Conservation (phyloP, 192 early-diverging fungal species). For the Phlyctochytrium arcticum region DNA sequence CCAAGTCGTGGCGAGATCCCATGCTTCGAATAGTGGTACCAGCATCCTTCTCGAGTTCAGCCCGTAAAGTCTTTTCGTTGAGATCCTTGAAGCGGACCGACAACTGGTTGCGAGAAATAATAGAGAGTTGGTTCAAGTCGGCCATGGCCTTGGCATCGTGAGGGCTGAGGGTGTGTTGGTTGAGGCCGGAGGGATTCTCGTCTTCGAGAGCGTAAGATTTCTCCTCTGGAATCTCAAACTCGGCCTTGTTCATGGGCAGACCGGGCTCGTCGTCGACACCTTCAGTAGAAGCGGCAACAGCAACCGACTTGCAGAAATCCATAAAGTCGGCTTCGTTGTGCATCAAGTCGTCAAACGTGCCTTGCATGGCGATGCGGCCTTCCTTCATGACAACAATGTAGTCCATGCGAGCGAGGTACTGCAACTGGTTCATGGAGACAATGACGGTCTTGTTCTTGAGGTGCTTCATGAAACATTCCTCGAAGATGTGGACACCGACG, state of each 20-base stretch:
- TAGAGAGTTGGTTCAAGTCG: slow-evolving; percentile 48
- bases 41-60: slow-evolving; percentile 53
- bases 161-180: background rate
- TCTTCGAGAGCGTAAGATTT: slow-evolving; percentile 13
- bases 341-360: slow-evolving; percentile 53
- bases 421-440: slow-evolving; percentile 71
- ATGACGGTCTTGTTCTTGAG: slow-evolving; percentile 54
- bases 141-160: slow-evolving; percentile 31
- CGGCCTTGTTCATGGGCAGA: slow-evolving; percentile 18
- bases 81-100: slow-evolving; percentile 47
- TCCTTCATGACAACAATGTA: slow-evolving; percentile 56
- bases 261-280: slow-evolving; percentile 30
- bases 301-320: slow-evolving; percentile 11
- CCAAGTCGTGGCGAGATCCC: slow-evolving; percentile 48
- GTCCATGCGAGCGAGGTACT: slow-evolving; percentile 54
- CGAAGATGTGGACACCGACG: slow-evolving; percentile 60
- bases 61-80: slow-evolving; percentile 59
- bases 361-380: slow-evolving; percentile 50
- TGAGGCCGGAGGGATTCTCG: background rate
- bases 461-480: slow-evolving; percentile 48
- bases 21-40: slow-evolving; percentile 45
- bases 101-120: slow-evolving; percentile 33
- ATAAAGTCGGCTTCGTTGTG: slow-evolving; percentile 12
- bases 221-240: slow-evolving; percentile 19
- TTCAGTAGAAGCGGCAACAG: slow-evolving; percentile 13